Conservation (phyloP, 2,329 filamentous ascomycete genomes). For the Fulvia fulva region DNA sequence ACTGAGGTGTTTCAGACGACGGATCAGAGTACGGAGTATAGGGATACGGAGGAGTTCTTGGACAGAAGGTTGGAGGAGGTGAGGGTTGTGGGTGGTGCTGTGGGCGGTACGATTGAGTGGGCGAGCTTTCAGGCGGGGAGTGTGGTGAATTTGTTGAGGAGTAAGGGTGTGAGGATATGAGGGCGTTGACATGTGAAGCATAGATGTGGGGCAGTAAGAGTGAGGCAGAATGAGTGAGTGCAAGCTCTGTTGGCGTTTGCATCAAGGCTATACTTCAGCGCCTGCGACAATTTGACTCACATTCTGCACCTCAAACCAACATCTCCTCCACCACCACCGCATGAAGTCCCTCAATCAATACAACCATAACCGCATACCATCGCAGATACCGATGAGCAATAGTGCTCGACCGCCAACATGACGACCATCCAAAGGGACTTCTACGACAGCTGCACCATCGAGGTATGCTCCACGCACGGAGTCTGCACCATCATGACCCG, state of each 20-base stretch:
- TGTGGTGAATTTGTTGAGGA: conserved; percentile 76
- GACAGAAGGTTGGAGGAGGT: conserved; percentile 69
- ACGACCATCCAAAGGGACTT: not conserved
- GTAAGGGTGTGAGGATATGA: conserved; percentile 77
- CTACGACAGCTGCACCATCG: not conserved
- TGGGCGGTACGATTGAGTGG: conserved; percentile 69
- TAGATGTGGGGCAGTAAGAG: not conserved
- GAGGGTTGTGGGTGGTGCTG: conserved; percentile 56
- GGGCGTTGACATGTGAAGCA: not conserved
- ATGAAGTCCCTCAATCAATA: too few species aligned
- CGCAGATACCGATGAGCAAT: not conserved
- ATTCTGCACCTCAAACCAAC: not conserved
- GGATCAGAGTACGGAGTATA: conserved; percentile 69
- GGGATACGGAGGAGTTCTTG: conserved; percentile 76
- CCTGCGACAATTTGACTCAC: not conserved
- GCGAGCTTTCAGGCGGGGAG: conserved; percentile 75
- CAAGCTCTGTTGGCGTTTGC: not conserved
- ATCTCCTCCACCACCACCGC: not conserved
- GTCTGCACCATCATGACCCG: not conserved
- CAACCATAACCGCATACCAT: not conserved
- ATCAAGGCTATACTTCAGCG: not conserved
- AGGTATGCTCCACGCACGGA: not conserved
- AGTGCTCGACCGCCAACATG: not conserved
- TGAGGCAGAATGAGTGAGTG: not conserved
- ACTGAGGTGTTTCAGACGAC: conserved; percentile 92